Evolutionary conservation across 2,329 filamentous ascomycete genomes (phyloP), one percentile per base, ranked within the genome.

Genomic region (Penicillium glabrum): DNA sequence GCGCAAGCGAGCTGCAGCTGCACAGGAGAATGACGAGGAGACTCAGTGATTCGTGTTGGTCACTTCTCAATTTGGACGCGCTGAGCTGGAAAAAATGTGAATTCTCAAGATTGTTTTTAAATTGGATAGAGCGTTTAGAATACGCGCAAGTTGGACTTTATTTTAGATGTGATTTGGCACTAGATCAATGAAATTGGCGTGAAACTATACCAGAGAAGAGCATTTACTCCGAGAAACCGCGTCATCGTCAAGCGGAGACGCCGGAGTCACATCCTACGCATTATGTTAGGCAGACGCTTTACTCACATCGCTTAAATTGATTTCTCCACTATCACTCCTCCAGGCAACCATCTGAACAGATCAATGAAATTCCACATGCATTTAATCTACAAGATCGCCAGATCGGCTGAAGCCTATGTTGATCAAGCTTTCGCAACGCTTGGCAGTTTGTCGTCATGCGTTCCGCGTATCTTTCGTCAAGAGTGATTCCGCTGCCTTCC

Each of bases 11-110:
- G 37, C 50, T 29, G 33, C 51, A 29, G 27, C 27, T 29, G 27
- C 9, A 10, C 54, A 53, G 33, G 60, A 57, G n/a, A 33, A 35
- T 14, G 58, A 63, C 6, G 60, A 61, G n/a, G 62, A 65, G 57
- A 55, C 50, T 26, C 46, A 27, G 13, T 59, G 54, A 24, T 14
- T 10, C 26, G 16, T 31, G 23, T 26, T 35, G 37, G 9, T 43
- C 37, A 41, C 26, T 33, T 13, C 13, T 14, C 31, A 7, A 16
- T 7, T 11, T 16, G 31, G 13, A 33, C 31, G 14, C 13, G 29
- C 29, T 31, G 29, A 14, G 13, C 11, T 31, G 1, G 31, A 33
- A 2, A 16, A 16, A 33, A 6, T 7, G 14, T 7, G 5, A 14
- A 33, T 33, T 2, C 13, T 6, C 1, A 14, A 16, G 14, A 33